Evolutionary conservation across 345 rosid genomes (phyloP), one percentile per base, ranked within the genome.

Genomic region (Ceriops decandra): DNA sequence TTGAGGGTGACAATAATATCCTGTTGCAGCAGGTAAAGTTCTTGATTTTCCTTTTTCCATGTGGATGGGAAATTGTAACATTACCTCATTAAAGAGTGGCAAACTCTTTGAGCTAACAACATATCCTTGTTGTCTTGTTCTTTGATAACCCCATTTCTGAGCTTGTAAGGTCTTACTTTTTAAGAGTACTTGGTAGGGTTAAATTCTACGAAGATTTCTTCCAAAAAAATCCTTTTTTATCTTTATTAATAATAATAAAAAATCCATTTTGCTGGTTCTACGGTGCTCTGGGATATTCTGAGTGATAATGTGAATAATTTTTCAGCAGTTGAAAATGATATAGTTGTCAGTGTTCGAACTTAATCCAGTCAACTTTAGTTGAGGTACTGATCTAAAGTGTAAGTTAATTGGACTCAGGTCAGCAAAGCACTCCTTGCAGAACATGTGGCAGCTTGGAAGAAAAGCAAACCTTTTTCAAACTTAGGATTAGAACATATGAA

Each of bases 1-100:
- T 95, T 74, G 99, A 95, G 76, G 97, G 97, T 63, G 97, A 95
- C 82, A 95, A 95, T 70, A 86, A 89, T 71, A 88, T 95, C 26
- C 70, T 91, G 65, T 89, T 95, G 97, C 96, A 91, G 76, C 99
- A 95, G 96, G 99, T 89, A 83, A 56, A 57, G 33, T 62, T 54
- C 36, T 20, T 56, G 28, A 17, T 62, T 54, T 36, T 26, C 9
- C 65, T 10, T 47, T 59, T 54, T 54, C 22, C 59, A 3, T 2
- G 27, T 22, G 59, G 47, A 42, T 42, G 47, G 47, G 47, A 42
- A 42, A 42, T 42, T 42, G 11, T 42, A 42, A 42, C 15, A 42
- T 2, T 16, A 11, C 4, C 4, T 11, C 47, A 11, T 42, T 42
- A 42, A 42, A 42, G 47, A 42, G 47, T 4, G 13, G 47, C 13